Evolutionary conservation across 2,329 filamentous ascomycete genomes (phyloP), one percentile per base, ranked within the genome.

Genomic region (Botrytis medusae): DNA sequence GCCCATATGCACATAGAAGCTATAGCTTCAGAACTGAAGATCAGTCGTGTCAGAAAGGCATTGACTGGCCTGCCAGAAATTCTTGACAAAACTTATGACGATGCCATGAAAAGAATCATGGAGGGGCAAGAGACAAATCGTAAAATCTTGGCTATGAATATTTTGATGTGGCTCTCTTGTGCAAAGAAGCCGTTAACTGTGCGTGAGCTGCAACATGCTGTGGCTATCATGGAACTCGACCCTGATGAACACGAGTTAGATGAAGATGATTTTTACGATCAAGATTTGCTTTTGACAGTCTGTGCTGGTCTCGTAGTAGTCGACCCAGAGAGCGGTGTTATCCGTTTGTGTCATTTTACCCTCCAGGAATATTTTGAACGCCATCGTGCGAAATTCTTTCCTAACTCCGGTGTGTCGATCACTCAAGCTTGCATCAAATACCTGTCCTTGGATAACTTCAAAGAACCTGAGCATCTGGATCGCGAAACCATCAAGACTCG

Each of bases 171-270:
- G 85, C 81, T 87, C 16, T 79, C 79, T 0, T 84, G 74, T 60
- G 80, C 84, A 0, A 81, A 77, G 57, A 79, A 81, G 48, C 81
- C 77, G 0, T 72, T 87, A 0, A 81, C 74, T 1, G 76, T 73
- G 0, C 0, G 42, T 0, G 84, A 86, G 73, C 78, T 87, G 2
- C 80, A 81, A 63, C 81, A 86, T 75, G 85, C 84, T 0, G 79
- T 87, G 18, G 84, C 83, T 0, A 78, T 84, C 0, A 81, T 84
- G 48, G 2, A 69, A 0, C 80, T 75, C 0, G 73, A 77, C 0
- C 62, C 85, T 25, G 81, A 85, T 9, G 57, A 70, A 22, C 42
- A 25, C 12, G 72, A 72, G 37, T 37, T 74, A 18, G 62, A 74
- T 16, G 60, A 80, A 62, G 80, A 84, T 4, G 65, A 72, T 20